Base-by-base conservation (phyloP, 139 green algal genomes). In the Raphidocelis subcapitata region DNA sequence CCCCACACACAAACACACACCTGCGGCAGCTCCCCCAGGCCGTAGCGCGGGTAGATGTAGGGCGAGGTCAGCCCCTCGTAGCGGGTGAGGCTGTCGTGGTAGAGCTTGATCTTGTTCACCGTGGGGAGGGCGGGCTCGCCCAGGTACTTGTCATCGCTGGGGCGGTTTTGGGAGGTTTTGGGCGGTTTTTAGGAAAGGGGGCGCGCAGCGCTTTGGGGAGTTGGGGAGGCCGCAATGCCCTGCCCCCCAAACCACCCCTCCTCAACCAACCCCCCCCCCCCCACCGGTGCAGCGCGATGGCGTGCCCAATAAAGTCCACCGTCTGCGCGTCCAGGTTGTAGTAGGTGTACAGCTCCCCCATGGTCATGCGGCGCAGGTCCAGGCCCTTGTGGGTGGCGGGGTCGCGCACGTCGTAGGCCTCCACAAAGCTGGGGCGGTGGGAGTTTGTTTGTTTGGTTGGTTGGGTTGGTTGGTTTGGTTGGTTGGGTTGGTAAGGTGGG, bases 11-110 rank as follows among this genome's bases (percentile, higher is more conserved):
- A n/a, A 8, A 33, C 29, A 2, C 59, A 24, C 70, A 92, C 89
- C 89, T 97, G 94, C 20, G 95, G 95, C 64, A 99, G 87, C 84
- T 98, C 95, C 3, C 96, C 96, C 4, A 99, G 88, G 37, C 96
- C 96, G 62, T 99, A 99, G 15, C 97, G 83, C 0, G 96, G 96
- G 88, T 99, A 99, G 73, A 99, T 97, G 86, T 99, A 99, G 15
- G 96, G 96, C 0, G 87, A 93, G 3, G 78, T 88, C 35, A 93
- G 84, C 54, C 89, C 94, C 31, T 94, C 89, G 82, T 98, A 99
- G n/a, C 96, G 87, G 54, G 87, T 89, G 57, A 99, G 82, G 31
- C 87, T 96, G 12, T 98, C 93, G 69, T 98, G 86, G 87, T 99
- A 99, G 55, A 99, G 92, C 88, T 97, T 96, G 65, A 98, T 91